A percentile compares a stretch with the other conserved stretches of the same genome.
These are phyloP conservation scores for Maudiozyma humilis DNA, from an alignment of 1,139 yeast species.

Conservation along the genomic window DNA sequence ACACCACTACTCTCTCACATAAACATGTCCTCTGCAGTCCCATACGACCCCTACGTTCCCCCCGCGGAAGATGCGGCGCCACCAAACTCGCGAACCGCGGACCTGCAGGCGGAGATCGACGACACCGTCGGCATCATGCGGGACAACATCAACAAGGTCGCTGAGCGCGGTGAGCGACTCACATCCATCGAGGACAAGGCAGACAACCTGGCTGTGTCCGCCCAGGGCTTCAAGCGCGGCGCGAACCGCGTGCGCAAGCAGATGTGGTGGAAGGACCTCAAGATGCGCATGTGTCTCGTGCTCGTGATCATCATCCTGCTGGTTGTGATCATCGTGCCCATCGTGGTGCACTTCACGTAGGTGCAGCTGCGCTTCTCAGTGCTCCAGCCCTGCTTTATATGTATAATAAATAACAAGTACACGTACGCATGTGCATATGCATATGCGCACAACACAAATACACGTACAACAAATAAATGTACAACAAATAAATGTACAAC, in stretches of 20 bases:
- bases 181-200: slow-evolving; percentile 92
- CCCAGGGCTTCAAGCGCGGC: slow-evolving; percentile 93
- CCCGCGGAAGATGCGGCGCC: slow-evolving; percentile 35
- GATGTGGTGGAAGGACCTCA: slow-evolving; percentile 99
- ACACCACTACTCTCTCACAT: background rate
- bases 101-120: slow-evolving; percentile 86
- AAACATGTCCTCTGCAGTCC: slow-evolving; percentile 68
- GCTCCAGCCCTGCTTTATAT: too few species aligned
- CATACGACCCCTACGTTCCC: slow-evolving; percentile 87
- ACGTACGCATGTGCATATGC: background rate
- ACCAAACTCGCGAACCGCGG: slow-evolving; percentile 63
- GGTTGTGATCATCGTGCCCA: slow-evolving; percentile 86
- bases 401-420: too few species aligned
- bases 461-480: too few species aligned
- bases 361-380: background rate
- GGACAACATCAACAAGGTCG: slow-evolving; percentile 92
- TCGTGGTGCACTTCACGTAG: slow-evolving; percentile 75
- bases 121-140: slow-evolving; percentile 98
- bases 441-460: too few species aligned
- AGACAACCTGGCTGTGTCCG: slow-evolving; percentile 84
- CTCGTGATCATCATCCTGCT: slow-evolving; percentile 71
- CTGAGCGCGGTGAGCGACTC: slow-evolving; percentile 87
- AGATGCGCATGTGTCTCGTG: slow-evolving; percentile 88
- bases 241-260: slow-evolving; percentile 97
- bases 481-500: background rate